phyloP scores from a whole-genome alignment of 2,329 filamentous ascomycete genomes.

The Dactylellina haptotyla region DNA sequence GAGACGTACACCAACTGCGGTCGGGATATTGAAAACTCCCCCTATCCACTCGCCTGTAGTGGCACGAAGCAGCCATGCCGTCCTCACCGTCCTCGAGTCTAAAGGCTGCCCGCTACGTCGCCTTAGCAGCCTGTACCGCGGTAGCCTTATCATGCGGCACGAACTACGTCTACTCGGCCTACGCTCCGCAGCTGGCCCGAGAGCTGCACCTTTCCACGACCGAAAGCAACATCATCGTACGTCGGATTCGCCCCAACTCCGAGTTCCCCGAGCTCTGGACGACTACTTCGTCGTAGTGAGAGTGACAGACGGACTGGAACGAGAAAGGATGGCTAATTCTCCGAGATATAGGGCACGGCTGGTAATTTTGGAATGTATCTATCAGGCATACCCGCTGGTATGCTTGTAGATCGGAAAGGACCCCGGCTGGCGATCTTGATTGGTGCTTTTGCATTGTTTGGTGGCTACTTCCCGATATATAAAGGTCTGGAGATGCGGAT shows the following conservation, averaged over 20 bases:
- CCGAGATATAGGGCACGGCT: slow-evolving; percentile 65
- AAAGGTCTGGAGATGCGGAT: slow-evolving; percentile 72
- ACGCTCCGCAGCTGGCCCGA: slow-evolving; percentile 94
- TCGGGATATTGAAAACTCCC: too few relatives aligned
- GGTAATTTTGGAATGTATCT: slow-evolving; percentile 96
- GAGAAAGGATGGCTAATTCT: slow-evolving; percentile 54
- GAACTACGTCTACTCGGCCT: slow-evolving; percentile 99
- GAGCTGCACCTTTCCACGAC: slow-evolving; percentile 88
- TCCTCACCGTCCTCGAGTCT: slow-evolving; percentile 49
- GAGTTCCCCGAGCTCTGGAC: neutral
- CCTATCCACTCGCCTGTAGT: slow-evolving; percentile 11
- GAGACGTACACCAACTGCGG: too few relatives aligned
- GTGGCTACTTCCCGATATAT: slow-evolving; percentile 88
- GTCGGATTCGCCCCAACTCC: slow-evolving; percentile 56
- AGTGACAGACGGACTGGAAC: neutral
- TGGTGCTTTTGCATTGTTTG: slow-evolving; percentile 76
- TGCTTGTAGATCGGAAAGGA: slow-evolving; percentile 84
- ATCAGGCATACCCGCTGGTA: slow-evolving; percentile 85
- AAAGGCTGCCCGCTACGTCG: slow-evolving; percentile 43
- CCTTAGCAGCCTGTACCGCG: slow-evolving; percentile 68
- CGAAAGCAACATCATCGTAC: slow-evolving; percentile 87
- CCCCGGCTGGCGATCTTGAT: slow-evolving; percentile 80
- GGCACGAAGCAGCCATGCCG: slow-evolving; percentile 31
- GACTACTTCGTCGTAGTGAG: neutral
- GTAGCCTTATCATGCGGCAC: slow-evolving; percentile 85